A percentile compares a stretch with the other conserved stretches of the same genome.
phyloP scores from a whole-genome alignment of 805 yeast species.

The Candida orba region DNA sequence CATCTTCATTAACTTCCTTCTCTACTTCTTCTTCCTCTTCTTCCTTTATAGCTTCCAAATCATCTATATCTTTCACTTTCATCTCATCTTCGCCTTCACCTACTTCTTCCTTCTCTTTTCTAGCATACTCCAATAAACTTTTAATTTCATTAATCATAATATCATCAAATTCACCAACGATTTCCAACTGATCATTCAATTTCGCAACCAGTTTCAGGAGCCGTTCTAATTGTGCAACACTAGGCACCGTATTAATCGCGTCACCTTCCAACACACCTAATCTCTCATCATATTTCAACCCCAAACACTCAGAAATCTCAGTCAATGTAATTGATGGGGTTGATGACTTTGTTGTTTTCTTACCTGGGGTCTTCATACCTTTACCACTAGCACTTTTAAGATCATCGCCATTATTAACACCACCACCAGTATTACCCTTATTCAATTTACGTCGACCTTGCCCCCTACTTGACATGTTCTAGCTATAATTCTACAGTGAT shows the following conservation, averaged over 20 bases:
- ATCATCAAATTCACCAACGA: slow-evolving; percentile 24
- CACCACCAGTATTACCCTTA: neutral
- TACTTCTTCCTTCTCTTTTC: slow-evolving; percentile 32
- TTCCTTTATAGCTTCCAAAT: slow-evolving; percentile 34
- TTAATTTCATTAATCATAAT: slow-evolving; percentile 12
- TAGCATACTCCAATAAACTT: slow-evolving; percentile 3
- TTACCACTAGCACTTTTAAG: neutral
- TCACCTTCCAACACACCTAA: slow-evolving; percentile 60
- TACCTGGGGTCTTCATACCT: slow-evolving; percentile 17
- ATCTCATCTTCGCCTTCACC: slow-evolving; percentile 35
- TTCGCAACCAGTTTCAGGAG: slow-evolving; percentile 34
- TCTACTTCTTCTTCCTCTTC: slow-evolving; percentile 25
- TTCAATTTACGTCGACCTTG: slow-evolving; percentile 6
- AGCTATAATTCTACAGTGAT: too few species aligned
- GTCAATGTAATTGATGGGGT: slow-evolving; percentile 38
- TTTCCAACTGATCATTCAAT: slow-evolving; percentile 31
- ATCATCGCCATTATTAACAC: too few species aligned
- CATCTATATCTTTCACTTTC: slow-evolving; percentile 34
- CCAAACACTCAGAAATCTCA: slow-evolving; percentile 44
- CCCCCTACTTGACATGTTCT: neutral
- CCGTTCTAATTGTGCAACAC: slow-evolving; percentile 14
- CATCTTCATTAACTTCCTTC: neutral
- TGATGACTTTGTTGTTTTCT: slow-evolving; percentile 23
- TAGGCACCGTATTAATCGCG: slow-evolving; percentile 35
- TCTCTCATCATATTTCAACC: slow-evolving; percentile 49